Evolutionary conservation across 331 rosid species (phyloP).

Genomic region (Pyracantha coccinea): DNA sequence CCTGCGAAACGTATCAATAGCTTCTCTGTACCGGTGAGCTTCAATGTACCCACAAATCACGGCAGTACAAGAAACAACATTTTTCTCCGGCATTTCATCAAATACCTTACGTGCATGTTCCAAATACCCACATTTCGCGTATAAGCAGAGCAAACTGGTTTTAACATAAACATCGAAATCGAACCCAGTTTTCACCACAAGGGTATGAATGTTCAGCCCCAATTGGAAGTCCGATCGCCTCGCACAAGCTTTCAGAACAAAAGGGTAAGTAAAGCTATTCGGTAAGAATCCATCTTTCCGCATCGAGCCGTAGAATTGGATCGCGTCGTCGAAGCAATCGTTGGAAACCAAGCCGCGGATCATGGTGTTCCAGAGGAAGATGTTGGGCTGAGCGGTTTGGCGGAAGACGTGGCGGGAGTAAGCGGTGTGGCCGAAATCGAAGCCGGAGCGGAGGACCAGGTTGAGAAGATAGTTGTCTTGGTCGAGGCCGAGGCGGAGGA

Average conservation of each 20-base stretch:
- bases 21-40: slow-evolving; percentile 30
- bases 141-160: slow-evolving; percentile 43
- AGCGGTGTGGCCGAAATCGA: slow-evolving; percentile 15
- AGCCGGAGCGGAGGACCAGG: slow-evolving; percentile 34
- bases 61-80: slow-evolving; percentile 65
- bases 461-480: slow-evolving; percentile 40
- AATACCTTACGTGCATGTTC: slow-evolving; percentile 45
- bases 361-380: slow-evolving; percentile 48
- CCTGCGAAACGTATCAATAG: slow-evolving; percentile 35
- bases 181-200: slow-evolving; percentile 44
- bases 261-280: slow-evolving; percentile 53
- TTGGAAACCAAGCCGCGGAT: slow-evolving; percentile 50
- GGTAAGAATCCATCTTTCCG: slow-evolving; percentile 22
- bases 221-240: slow-evolving; percentile 26
- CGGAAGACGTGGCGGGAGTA: slow-evolving; percentile 38
- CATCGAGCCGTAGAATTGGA: slow-evolving; percentile 35
- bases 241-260: slow-evolving; percentile 54
- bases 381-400: slow-evolving; percentile 30
- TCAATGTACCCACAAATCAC: slow-evolving; percentile 49
- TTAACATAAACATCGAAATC: slow-evolving; percentile 49
- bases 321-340: slow-evolving; percentile 28
- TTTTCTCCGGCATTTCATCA: slow-evolving; percentile 31
- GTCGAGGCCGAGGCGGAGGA: slow-evolving; percentile 44
- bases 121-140: slow-evolving; percentile 37
- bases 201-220: slow-evolving; percentile 41